Evolutionary conservation across 1,139 yeast species (phyloP), one percentile per base, ranked within the genome.

Genomic region (Sugiyamaella castrensis): DNA sequence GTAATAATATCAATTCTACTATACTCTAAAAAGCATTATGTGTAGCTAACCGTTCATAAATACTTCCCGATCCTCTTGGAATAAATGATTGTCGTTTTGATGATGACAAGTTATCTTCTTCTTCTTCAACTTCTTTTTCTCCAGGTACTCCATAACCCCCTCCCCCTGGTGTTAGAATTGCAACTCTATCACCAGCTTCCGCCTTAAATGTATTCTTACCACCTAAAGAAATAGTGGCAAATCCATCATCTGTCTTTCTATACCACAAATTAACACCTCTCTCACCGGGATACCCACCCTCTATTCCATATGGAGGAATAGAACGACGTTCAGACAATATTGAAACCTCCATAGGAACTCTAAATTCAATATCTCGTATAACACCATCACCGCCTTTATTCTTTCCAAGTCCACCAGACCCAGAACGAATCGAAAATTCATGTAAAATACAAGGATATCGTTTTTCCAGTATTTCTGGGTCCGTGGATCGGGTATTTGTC

Each of bases 401-500:
- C 52, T 67, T 65, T 11, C 87, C 87, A 2, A 50, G 54, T 26
- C 88, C 87, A 15, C 88, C 87, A 2, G 84, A 77, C 1, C 73
- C 74, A 8, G 55, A 38, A 45, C 87, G 72, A 13, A 82, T 65
- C 0, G 80, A 69, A 55, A 79, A 82, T 58, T 78, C 77, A 38
- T 71, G 76, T 34, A 82, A 57, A n/a, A 82, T 60, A 8, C 80
- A 83, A 0, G 88, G 88, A 57, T 81, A 82, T 37, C 87, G 71
- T 58, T 80, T 76, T 60, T 82, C 87, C 50, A 82, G 73, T 15
- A 82, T 74, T 63, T 82, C 88, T 1, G 83, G 80, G 57, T 82
- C 88, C 0, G 88, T 82, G 66, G 82, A 80, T 47, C 86, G 69
- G 9, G 88, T 81, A 64, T 82, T 82, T 30, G 87, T 82, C 84